Evolutionary conservation across 345 rosid genomes (phyloP).

Genomic region (Rhizophora apiculata): DNA sequence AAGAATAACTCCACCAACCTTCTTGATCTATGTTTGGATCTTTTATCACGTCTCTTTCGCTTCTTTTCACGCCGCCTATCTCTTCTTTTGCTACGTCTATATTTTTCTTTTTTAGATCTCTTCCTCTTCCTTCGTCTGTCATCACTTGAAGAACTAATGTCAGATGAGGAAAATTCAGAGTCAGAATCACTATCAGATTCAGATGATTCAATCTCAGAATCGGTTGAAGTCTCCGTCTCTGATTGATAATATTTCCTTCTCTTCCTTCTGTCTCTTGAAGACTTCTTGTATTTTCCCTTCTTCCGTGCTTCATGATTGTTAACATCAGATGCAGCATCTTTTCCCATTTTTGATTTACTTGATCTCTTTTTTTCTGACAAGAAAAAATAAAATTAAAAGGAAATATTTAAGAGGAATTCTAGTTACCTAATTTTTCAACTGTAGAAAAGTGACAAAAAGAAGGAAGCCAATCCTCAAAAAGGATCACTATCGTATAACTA

Average conservation of each 20-base stretch:
- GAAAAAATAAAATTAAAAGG: neutral
- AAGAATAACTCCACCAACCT: slow-evolving; percentile 41
- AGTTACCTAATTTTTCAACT: neutral
- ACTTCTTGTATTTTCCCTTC: slow-evolving; percentile 67
- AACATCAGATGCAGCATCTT: slow-evolving; percentile 43
- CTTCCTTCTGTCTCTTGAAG: slow-evolving; percentile 68
- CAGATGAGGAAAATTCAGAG: slow-evolving; percentile 63
- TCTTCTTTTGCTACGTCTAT: slow-evolving; percentile 63
- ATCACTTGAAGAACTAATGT: slow-evolving; percentile 80
- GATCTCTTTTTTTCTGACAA: slow-evolving; percentile 51
- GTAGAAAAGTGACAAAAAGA: neutral
- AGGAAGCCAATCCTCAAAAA: neutral
- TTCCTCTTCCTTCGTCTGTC: slow-evolving; percentile 78
- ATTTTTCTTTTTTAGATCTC: slow-evolving; percentile 67
- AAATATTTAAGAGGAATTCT: neutral
- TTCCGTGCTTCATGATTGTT: slow-evolving; percentile 39
- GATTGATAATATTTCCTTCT: slow-evolving; percentile 70
- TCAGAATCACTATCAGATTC: slow-evolving; percentile 85
- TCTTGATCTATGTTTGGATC: slow-evolving; percentile 68
- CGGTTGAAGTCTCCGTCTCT: slow-evolving; percentile 79
- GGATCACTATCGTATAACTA: no score
- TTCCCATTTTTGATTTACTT: slow-evolving; percentile 43
- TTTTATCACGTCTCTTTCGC: slow-evolving; percentile 62
- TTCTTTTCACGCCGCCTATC: slow-evolving; percentile 76
- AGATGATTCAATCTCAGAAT: slow-evolving; percentile 66